phyloP scores from a whole-genome alignment of 2,329 filamentous ascomycete species.

The Penicillium hordei region DNA sequence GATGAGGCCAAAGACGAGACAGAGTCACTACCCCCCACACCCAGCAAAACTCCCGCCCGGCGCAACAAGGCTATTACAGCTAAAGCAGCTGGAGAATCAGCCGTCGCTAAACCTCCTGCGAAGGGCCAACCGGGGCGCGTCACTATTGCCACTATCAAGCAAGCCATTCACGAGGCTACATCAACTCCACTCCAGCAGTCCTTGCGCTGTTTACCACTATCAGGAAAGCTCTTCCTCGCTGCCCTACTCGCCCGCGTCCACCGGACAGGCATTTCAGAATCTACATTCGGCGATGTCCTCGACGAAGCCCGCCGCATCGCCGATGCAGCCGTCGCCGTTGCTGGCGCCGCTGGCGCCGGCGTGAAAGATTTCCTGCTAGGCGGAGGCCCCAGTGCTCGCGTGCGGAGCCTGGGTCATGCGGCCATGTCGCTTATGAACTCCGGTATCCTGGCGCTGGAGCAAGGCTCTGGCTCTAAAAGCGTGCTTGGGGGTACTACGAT shows the following conservation, averaged over 20 bases:
- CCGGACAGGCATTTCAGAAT: slow-evolving; percentile 81
- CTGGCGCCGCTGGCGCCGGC: slow-evolving; percentile 56
- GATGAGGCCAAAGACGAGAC: slow-evolving; percentile 30
- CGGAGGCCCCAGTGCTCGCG: slow-evolving; percentile 44
- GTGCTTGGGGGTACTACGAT: slow-evolving; percentile 43
- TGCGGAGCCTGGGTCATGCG: slow-evolving; percentile 66
- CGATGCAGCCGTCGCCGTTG: slow-evolving; percentile 42
- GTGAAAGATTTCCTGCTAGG: slow-evolving; percentile 62
- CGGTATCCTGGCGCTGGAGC: slow-evolving; percentile 80
- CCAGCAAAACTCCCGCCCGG: slow-evolving; percentile 44
- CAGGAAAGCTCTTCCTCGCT: slow-evolving; percentile 80
- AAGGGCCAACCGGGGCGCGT: slow-evolving; percentile 57
- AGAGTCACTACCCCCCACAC: slow-evolving; percentile 44
- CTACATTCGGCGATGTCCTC: slow-evolving; percentile 81
- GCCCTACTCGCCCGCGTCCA: slow-evolving; percentile 76
- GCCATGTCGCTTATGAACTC: slow-evolving; percentile 82
- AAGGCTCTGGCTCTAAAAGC: slow-evolving; percentile 29
- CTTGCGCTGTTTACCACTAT: slow-evolving; percentile 75
- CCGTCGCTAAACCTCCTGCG: slow-evolving; percentile 21
- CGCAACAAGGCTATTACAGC: slow-evolving; percentile 21
- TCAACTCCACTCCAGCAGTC: slow-evolving; percentile 89
- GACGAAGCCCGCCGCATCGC: slow-evolving; percentile 76
- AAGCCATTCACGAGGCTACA: slow-evolving; percentile 92
- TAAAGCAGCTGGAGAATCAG: slow-evolving; percentile 12
- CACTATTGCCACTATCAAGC: slow-evolving; percentile 89